A percentile compares a stretch with the other conserved stretches of the same genome.
These are phyloP conservation scores for Aspergillus intermedius DNA, from an alignment of 2,329 filamentous ascomycete species.

Conservation along the genomic window DNA sequence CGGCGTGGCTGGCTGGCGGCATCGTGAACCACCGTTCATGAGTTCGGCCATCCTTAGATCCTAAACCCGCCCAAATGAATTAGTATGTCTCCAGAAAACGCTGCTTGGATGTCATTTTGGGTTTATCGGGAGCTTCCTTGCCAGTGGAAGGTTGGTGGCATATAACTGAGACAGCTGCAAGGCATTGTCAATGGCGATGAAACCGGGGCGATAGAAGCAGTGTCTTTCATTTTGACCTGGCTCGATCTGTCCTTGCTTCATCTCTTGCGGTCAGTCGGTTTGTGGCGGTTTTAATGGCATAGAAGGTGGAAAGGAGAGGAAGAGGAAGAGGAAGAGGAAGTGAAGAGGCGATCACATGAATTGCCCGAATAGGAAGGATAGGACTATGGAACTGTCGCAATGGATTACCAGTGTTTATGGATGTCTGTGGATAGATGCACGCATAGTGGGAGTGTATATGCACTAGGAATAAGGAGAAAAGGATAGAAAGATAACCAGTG, in stretches of 20 bases:
- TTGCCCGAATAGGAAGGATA: neutral
- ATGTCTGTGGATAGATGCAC: neutral
- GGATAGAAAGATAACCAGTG: too few relatives aligned
- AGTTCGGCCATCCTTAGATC: neutral
- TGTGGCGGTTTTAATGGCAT: neutral
- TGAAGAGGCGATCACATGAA: neutral
- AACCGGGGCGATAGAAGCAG: neutral
- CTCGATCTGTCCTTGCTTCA: neutral
- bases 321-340: neutral
- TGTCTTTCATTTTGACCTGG: neutral
- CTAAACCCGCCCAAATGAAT: too few relatives aligned
- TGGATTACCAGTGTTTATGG: neutral
- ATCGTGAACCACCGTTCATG: neutral
- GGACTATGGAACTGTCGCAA: neutral
- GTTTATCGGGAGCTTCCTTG: neutral
- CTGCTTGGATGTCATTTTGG: neutral
- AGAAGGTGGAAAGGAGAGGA: neutral
- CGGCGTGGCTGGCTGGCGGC: neutral
- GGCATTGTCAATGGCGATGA: neutral
- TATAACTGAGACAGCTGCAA: neutral
- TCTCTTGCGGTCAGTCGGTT: neutral
- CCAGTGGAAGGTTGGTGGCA: neutral
- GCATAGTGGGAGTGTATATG: neutral
- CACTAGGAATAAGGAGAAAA: neutral
- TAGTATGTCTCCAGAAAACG: neutral